Base-by-base conservation (phyloP, 2,329 filamentous ascomycete species). In the Tolypocladium amazonense region DNA sequence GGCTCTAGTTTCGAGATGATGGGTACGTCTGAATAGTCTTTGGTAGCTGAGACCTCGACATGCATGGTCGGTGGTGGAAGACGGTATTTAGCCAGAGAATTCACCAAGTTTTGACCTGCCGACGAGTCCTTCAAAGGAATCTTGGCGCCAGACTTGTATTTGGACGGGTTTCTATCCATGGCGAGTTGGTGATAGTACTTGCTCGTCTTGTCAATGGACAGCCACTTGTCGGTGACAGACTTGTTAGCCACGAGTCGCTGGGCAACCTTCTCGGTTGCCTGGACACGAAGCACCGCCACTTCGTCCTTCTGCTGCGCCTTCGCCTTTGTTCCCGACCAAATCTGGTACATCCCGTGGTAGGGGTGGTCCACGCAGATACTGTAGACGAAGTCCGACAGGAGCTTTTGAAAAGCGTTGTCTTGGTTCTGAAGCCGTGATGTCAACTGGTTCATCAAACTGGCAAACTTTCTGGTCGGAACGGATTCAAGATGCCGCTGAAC, bases 271-370 rank as follows among this genome's bases (percentile, higher is more conserved):
- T 81, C 83, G 1, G 92, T 91, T 18, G 92, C 92, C 63, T 80
- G 81, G 66, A 88, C 85, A 56, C 94, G 86, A 5, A 88, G 88
- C 25, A 86, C 77, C 0, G 90, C 89, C 4, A 88, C 83, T 47
- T 88, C 84, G 65, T 97, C 93, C 65, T 88, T 87, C 58, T 79
- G 80, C 66, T 87, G 86, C 57, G 81, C 82, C 61, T 86, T 87
- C 58, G 83, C 85, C 66, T 87, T 89, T 53, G 84, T 86, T 27
- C 88, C 87, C 2, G 92, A 90, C 79, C 93, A 97, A 50, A 99
- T 90, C 66, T 97, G 92, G 71, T 99, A 96, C 86, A 97, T 93
- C 56, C 92, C 92, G 70, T 99, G 95, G 71, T 92, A 96, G 0
- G 94, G 95, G 73, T 99, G 94, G 60, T 99, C 92, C 14, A 83